phyloP scores from a whole-genome alignment of 169 alveolate genomes.

The Plasmodium vivax region DNA sequence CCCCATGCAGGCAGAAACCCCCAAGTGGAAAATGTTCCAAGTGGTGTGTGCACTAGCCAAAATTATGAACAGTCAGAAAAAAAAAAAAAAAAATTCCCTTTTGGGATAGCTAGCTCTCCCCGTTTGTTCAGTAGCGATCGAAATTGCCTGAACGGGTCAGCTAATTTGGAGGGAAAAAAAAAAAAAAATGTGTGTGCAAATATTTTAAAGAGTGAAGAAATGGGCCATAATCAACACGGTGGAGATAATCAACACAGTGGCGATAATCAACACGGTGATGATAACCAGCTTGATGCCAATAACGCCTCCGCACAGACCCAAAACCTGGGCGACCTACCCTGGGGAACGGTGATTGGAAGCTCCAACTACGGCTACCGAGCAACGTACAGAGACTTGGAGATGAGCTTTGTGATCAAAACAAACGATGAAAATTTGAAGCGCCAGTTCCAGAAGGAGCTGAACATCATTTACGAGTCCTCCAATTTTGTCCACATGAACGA shows the following conservation, averaged over 20 bases:
- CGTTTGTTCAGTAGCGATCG: slow-evolving; percentile 35
- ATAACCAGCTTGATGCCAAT: background rate
- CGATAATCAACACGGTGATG: slow-evolving; percentile 1
- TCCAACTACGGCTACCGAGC: slow-evolving; percentile 84
- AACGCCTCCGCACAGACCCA: background rate
- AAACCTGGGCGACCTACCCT: slow-evolving; percentile 66
- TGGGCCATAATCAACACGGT: slow-evolving; percentile 24
- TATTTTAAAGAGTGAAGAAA: slow-evolving; percentile 45
- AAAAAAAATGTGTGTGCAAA: slow-evolving; percentile 63
- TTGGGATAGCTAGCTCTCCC: background rate
- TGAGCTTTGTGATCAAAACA: slow-evolving; percentile 81
- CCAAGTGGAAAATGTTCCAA: background rate
- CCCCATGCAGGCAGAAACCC: background rate
- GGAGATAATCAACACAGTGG: background rate
- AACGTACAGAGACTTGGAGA: slow-evolving; percentile 81
- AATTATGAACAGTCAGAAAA: slow-evolving; percentile 44
- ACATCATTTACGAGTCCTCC: slow-evolving; percentile 77
- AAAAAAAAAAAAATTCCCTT: background rate
- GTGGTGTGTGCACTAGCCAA: background rate
- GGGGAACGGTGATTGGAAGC: slow-evolving; percentile 84
- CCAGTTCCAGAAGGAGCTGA: slow-evolving; percentile 78
- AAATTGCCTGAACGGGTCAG: slow-evolving; percentile 82
- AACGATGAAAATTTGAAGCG: slow-evolving; percentile 76
- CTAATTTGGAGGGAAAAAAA: slow-evolving; percentile 78
- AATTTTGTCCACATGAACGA: slow-evolving; percentile 69